Evolutionary conservation across 2,329 filamentous ascomycete genomes (phyloP).

Genomic region (Didymella pinodella): DNA sequence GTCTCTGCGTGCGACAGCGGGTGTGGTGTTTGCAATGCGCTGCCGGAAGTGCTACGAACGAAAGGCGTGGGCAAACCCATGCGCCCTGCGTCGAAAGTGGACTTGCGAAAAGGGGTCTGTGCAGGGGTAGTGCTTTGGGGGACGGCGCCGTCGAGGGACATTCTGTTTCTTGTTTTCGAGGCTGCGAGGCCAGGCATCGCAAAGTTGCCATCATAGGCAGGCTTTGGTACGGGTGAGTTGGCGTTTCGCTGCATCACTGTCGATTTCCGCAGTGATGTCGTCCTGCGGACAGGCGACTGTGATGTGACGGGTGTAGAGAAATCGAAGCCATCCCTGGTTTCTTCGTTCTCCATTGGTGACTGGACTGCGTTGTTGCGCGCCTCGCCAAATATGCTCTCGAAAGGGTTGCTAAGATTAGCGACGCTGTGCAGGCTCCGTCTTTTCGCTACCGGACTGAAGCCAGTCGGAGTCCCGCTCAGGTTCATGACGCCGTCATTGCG

Average conservation of each 20-base stretch:
- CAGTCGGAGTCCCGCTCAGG: slow-evolving; percentile 73
- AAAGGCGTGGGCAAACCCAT: slow-evolving; percentile 35
- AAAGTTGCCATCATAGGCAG: slow-evolving; percentile 57
- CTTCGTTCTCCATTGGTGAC: slow-evolving; percentile 32
- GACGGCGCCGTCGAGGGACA: slow-evolving; percentile 81
- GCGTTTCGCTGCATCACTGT: slow-evolving; percentile 83
- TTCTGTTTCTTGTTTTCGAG: slow-evolving; percentile 71
- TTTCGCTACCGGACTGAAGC: slow-evolving; percentile 89
- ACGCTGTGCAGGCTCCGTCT: slow-evolving; percentile 84
- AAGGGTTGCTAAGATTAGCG: slow-evolving; percentile 66
- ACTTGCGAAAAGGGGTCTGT: slow-evolving; percentile 63
- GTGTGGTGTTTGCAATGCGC: slow-evolving; percentile 62
- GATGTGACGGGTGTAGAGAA: slow-evolving; percentile 49
- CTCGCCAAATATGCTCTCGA: slow-evolving; percentile 77
- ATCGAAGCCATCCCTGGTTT: slow-evolving; percentile 41
- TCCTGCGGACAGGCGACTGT: slow-evolving; percentile 51
- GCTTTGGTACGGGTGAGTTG: slow-evolving; percentile 49
- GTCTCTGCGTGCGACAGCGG: slow-evolving; percentile 87
- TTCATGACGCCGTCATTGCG: slow-evolving; percentile 91
- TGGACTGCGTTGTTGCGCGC: slow-evolving; percentile 29
- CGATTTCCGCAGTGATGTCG: slow-evolving; percentile 82
- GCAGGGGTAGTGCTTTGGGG: slow-evolving; percentile 71
- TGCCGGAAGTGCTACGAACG: slow-evolving; percentile 33
- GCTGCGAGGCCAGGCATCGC: slow-evolving; percentile 61
- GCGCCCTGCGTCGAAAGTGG: slow-evolving; percentile 41